Conservation (phyloP, 2,329 filamentous ascomycete genomes). For the Pseudopithomyces chartarum region DNA sequence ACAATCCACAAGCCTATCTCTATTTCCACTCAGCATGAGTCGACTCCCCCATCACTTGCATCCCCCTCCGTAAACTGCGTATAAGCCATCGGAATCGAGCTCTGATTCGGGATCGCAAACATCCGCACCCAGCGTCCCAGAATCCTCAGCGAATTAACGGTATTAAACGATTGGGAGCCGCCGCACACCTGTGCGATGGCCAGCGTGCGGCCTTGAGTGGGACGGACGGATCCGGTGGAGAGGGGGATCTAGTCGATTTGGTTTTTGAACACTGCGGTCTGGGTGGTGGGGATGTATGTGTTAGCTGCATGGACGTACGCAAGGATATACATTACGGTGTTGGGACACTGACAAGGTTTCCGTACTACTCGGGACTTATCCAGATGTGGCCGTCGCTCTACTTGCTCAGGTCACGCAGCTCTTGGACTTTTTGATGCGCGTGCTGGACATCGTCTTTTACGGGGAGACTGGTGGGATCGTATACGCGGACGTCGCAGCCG, state of each 20-base stretch:
- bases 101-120: slow-evolving; percentile 71
- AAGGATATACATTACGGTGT: background rate
- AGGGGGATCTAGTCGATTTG: slow-evolving; percentile 74
- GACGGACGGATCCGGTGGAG: slow-evolving; percentile 64
- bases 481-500: slow-evolving; percentile 69
- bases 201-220: slow-evolving; percentile 69
- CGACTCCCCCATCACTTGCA: slow-evolving; percentile 55
- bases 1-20: slow-evolving; percentile 66
- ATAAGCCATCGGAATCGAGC: slow-evolving; percentile 66
- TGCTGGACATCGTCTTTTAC: slow-evolving; percentile 68
- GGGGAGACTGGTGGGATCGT: slow-evolving; percentile 62
- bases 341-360: slow-evolving; percentile 57
- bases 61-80: slow-evolving; percentile 61
- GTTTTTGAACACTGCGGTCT: slow-evolving; percentile 71
- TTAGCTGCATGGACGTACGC: background rate
- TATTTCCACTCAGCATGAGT: slow-evolving; percentile 61
- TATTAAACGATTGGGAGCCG: slow-evolving; percentile 70
- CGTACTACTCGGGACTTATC: slow-evolving; percentile 70
- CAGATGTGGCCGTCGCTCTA: slow-evolving; percentile 73
- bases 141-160: slow-evolving; percentile 68
- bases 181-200: slow-evolving; percentile 67
- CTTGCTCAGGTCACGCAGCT: slow-evolving; percentile 62
- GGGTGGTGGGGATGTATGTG: slow-evolving; percentile 44
- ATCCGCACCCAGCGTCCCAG: slow-evolving; percentile 73
- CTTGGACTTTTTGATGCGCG: slow-evolving; percentile 64